Conservation (phyloP, 371 early-diverging fungal genomes). For the Conidiobolus coronatus region DNA sequence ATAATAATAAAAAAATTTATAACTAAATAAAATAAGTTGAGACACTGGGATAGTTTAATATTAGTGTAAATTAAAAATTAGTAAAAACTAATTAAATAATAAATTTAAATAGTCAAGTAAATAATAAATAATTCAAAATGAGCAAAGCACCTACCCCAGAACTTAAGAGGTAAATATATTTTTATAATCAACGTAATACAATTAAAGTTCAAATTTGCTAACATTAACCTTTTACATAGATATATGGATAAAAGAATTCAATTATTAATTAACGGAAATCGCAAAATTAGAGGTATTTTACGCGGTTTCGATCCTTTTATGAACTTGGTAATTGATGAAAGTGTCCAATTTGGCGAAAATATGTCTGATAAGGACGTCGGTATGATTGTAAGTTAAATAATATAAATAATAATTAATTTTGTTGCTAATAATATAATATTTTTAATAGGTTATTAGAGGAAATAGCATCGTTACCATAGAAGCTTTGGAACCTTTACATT, state of each 20-base stretch:
- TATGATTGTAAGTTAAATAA: constrained; percentile 2
- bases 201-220: too few species aligned
- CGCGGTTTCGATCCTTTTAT: constrained; percentile 96
- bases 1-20: too few species aligned
- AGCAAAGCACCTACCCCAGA: not conserved
- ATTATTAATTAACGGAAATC: constrained; percentile 75
- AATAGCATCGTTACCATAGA: constrained; percentile 1
- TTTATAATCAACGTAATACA: too few species aligned
- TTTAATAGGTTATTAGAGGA: constrained; percentile 4
- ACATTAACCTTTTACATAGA: constrained; percentile 14
- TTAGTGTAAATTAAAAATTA: too few species aligned
- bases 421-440: not conserved
- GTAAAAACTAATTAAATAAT: too few species aligned
- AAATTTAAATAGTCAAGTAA: too few species aligned
- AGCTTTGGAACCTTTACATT: constrained; percentile 14
- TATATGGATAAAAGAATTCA: constrained; percentile 92
- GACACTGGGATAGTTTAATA: too few species aligned
- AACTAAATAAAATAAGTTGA: too few species aligned
- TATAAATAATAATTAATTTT: not conserved
- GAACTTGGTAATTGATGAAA: constrained; percentile 94
- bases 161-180: not conserved
- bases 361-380: not conserved
- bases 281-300: constrained; percentile 79
- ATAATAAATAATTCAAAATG: too few species aligned
- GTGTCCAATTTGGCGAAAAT: constrained; percentile 26